Base-by-base conservation (phyloP, 129 eudicot genomes). In the Flaveria brownii region DNA sequence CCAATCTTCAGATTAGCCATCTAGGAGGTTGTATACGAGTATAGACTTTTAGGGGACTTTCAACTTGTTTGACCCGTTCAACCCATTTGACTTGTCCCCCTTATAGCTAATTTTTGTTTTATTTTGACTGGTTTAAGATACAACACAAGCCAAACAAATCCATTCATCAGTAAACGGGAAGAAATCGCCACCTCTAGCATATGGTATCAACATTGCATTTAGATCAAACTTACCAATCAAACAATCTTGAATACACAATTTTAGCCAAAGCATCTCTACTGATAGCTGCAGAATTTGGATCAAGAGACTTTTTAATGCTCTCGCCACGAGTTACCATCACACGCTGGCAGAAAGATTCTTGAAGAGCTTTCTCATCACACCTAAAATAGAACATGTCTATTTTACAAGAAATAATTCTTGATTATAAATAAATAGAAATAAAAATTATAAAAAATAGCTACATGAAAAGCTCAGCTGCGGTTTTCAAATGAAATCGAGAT, bases 191-290 rank as follows among this genome's bases (percentile, higher is more conserved):
- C 68, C 68, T 73, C 68, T 73, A 39, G 67, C 45, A 69, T 63
- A 52, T 39, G 16, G 52, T 70, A 23, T 51, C 65, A 60, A 77
- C 15, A 62, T 17, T 30, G 46, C 50, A 68, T 72, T 78, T 17
- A 2, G 56, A 68, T 52, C 9, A 59, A 73, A 84, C 85, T 26
- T 72, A 90, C 98, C 98, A 93, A 78, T 93, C 98, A 82, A 90
- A 93, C 77, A 93, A 87, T 80, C 83, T 88, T 66, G 98, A 81
- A 69, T 93, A 93, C 55, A 88, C 89, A 59, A 86, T 88, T 82
- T 88, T 90, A 46, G 98, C 98, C 80, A 93, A 72, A 76, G 98
- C 96, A 86, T 93, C 98, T 86, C 98, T 82, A 78, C 85, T 88
- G 57, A 85, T 68, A 68, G 95, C 85, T 14, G 98, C 98, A 80